Evolutionary conservation across 2,329 filamentous ascomycete species (phyloP), one percentile per base, ranked within the genome.

Genomic region (Xylariaceae sp.): DNA sequence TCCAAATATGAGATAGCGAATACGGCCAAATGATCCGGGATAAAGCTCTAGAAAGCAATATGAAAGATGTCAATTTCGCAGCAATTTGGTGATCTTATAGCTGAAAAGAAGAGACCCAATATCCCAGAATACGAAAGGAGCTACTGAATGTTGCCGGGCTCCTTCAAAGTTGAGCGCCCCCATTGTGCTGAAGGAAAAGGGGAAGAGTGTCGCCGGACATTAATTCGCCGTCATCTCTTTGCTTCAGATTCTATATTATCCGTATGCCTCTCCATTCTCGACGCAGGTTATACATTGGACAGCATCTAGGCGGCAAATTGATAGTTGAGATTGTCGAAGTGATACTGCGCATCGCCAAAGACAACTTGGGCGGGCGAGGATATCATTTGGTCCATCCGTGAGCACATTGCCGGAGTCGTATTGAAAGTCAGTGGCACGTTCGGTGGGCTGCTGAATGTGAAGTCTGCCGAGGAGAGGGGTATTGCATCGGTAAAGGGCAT

Each of bases 391-490:
- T 66, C 63, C 10, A 68, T 64, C 8, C 62, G 42, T 11, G 60
- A 53, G 51, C 64, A 68, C 3, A 57, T 58, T 13, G 66, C 59
- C 23, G 67, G 52, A 5, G 68, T 64, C 13, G 66, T 35, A 23
- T 58, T 45, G 52, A 70, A 69, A 35, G 51, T 53, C 1, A 67
- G 60, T 5, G 67, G 64, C 45, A 69, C 64, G 39, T 56, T 64
- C 10, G 65, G 55, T 9, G 64, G 58, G 54, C 60, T 63, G 23
- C 61, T 64, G 45, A 71, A 71, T 13, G 67, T 65, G 57, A 72
- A 72, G 49, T 69, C 67, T 9, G 71, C 70, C 0, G 71, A 72
- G 1, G 71, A 72, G 10, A 72, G 62, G 37, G 70, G 70, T 62
- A 68, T 69, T 4, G 51, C 15, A 17, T 50, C 56, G 52, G 69